Evolutionary conservation across 768 basidiomycete genomes (phyloP), one percentile per base, ranked within the genome.

Genomic region (Lactifluus rugatus): DNA sequence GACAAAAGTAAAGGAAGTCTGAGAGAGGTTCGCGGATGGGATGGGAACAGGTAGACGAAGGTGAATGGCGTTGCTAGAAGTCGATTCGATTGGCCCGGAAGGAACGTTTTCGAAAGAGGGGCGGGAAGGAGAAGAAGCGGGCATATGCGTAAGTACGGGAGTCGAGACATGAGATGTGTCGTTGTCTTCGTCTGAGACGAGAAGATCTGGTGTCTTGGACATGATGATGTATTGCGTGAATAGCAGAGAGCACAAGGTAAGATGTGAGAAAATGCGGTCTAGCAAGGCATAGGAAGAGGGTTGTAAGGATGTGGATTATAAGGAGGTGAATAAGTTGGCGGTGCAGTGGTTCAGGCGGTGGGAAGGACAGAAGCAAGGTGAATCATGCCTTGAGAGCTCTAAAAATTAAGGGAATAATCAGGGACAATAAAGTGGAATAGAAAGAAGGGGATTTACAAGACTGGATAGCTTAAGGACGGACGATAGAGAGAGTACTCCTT

Each of bases 31-130:
- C 16, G 64, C 57, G 23, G 64, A 61, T 13, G 63, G 65, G 14
- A 48, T 56, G 41, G 65, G 65, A 28, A 65, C 57, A 10, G 65
- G 65, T 36, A 65, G 55, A 34, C 62, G 64, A 42, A 63, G 62
- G 34, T 61, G 61, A 48, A 51, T 23, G 16, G 54, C 45, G 21
- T 21, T 47, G 26, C 34, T 31, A 4, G 52, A 45, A 36, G 39
- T 49, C 11, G 53, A 39, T 6, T 48, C 50, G 9, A 37, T 31
- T 17, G 56, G 11, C 1, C 26, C 36, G 2, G 61, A 31, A 6
- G 52, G 19, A 23, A 51, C 34, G 26, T 14, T 48, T 6, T 44
- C 63, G 44, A 37, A 52, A 25, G 61, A n/a, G 13, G 60, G 5
- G 39, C 5, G 21, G 19, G 8, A 4, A 23, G 56, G 46, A 10